Evolutionary conservation across 176 grass and related monocot species (phyloP).

Genomic region (Olyra latifolia): DNA sequence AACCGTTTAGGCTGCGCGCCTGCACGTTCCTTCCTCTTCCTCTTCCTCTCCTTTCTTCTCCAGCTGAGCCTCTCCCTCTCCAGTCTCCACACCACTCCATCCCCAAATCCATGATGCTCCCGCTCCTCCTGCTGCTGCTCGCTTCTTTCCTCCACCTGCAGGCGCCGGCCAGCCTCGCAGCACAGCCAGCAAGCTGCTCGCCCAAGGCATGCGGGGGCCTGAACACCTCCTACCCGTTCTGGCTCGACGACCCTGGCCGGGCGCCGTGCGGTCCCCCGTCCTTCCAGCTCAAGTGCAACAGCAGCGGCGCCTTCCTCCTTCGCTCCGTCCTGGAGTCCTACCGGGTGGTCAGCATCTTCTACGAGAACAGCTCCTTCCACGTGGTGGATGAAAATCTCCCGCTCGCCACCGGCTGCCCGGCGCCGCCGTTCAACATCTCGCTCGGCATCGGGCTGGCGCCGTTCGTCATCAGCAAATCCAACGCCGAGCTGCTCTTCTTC

Average conservation of each 20-base stretch:
- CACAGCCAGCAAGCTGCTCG: not conserved
- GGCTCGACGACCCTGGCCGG: slow-evolving; percentile 23
- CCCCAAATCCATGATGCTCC: too few relatives aligned
- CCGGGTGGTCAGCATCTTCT: not conserved
- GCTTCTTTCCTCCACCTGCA: not conserved
- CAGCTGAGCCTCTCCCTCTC: too few relatives aligned
- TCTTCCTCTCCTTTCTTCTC: not conserved
- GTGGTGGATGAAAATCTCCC: slow-evolving; percentile 34
- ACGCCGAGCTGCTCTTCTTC: slow-evolving; percentile 18
- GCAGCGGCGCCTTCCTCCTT: not conserved
- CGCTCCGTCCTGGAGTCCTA: accelerated
- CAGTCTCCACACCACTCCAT: too few relatives aligned
- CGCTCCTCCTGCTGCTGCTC: not conserved
- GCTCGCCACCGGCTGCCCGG: slow-evolving; percentile 13
- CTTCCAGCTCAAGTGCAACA: slow-evolving; percentile 35
- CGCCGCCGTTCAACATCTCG: slow-evolving; percentile 3
- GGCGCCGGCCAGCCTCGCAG: not conserved
- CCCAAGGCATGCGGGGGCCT: not conserved
- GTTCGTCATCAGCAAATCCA: not conserved
- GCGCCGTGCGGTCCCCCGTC: slow-evolving; percentile 18
- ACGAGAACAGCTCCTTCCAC: not conserved
- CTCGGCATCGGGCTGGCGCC: not conserved
- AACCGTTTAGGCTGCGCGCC: not conserved
- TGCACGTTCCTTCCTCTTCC: too few relatives aligned
- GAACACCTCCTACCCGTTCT: slow-evolving; percentile 36